Evolutionary conservation across 495 filamentous ascomycete genomes (phyloP).

Genomic region (Penicillium roqueforti): DNA sequence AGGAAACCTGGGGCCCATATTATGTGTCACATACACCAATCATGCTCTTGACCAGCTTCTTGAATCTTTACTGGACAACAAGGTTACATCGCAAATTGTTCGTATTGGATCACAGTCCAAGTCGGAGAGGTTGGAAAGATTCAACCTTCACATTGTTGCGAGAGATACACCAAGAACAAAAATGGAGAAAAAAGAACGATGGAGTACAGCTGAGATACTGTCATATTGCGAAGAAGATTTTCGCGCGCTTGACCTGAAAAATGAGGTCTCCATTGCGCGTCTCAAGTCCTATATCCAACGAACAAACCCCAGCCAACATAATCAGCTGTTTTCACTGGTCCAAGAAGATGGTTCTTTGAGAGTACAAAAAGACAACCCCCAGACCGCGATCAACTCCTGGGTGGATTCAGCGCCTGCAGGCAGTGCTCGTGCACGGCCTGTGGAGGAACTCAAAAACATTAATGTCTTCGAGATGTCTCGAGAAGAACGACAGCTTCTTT

Average conservation of each 20-base stretch:
- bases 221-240: conserved; percentile 13
- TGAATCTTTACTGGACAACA: conserved; percentile 55
- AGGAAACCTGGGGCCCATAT: conserved; percentile 56
- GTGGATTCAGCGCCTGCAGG: not conserved
- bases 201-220: conserved; percentile 10
- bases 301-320: not conserved
- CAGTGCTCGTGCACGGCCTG: not conserved
- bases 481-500: not conserved
- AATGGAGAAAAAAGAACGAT: conserved; percentile 31
- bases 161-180: conserved; percentile 31
- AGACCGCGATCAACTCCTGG: not conserved
- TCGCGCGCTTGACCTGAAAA: not conserved
- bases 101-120: conserved; percentile 67
- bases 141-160: conserved; percentile 43
- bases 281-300: not conserved
- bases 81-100: conserved; percentile 54
- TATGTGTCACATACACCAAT: conserved; percentile 67
- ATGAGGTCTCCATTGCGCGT: not conserved
- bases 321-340: not conserved
- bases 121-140: conserved; percentile 40
- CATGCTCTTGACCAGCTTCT: conserved; percentile 72
- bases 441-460: not conserved
- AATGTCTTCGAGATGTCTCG: not conserved
- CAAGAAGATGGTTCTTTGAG: not conserved
- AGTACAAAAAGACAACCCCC: not conserved